Percentiles rank a stretch among this genome's conserved stretches.
Evolutionary conservation across 345 rosid species (phyloP).

Genomic region (Atalantia buxifolia): DNA sequence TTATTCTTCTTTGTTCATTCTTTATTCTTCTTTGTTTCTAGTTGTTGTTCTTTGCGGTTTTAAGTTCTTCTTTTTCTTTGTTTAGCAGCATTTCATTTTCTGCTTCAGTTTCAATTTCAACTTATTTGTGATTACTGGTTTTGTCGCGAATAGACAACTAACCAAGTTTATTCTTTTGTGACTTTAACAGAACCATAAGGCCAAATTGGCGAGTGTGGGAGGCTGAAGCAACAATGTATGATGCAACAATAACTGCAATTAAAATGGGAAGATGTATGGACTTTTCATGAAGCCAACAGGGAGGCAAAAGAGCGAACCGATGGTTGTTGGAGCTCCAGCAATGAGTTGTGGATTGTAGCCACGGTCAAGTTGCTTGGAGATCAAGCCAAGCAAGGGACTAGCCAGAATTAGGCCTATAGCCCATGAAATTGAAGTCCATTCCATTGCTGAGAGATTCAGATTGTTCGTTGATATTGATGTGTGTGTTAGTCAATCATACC

Average conservation of each 20-base stretch:
- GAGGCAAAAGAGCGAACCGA: conserved; percentile 52
- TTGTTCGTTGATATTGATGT: conserved; percentile 15
- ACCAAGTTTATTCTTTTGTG: too few species aligned
- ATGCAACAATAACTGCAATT: conserved; percentile 32
- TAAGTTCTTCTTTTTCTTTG: too few species aligned
- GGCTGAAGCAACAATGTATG: conserved; percentile 36
- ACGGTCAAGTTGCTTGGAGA: conserved; percentile 41
- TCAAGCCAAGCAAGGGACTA: conserved; percentile 23
- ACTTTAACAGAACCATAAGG: conserved; percentile 42
- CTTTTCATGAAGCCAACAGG: conserved; percentile 47
- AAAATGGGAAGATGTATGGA: conserved; percentile 43
- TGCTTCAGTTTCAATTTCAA: too few species aligned
- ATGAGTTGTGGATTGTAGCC: conserved; percentile 30
- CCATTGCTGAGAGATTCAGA: conserved; percentile 41
- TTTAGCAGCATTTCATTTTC: too few species aligned
- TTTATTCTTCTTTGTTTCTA: too few species aligned
- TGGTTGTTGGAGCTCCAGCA: conserved; percentile 38
- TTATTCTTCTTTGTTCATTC: too few species aligned
- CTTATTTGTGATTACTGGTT: too few species aligned
- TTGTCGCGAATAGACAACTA: too few species aligned
- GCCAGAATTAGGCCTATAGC: conserved; percentile 39
- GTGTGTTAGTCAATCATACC: conserved; percentile 34
- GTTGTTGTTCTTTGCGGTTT: too few species aligned
- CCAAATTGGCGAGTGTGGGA: conserved; percentile 55
- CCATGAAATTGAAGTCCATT: conserved; percentile 63